Conservation (phyloP, 768 basidiomycete genomes). For the Leccinum subgranulosum region DNA sequence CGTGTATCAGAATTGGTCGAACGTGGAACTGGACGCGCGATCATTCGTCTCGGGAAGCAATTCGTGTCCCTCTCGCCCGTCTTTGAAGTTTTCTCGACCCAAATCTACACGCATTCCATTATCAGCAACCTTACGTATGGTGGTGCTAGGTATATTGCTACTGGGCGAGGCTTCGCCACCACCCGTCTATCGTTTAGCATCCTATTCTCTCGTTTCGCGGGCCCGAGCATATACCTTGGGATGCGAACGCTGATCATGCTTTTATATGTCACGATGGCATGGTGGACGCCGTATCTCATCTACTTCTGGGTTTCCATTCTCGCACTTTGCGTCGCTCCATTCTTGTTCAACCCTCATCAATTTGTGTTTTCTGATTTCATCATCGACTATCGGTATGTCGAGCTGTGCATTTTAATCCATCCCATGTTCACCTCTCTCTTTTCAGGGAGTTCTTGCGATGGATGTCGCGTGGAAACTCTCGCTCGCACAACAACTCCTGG, state of each 20-base stretch:
- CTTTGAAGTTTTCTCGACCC: conserved; percentile 97
- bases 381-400: conserved; percentile 82
- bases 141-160: conserved; percentile 97
- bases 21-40: conserved; percentile 88
- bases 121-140: conserved; percentile 96
- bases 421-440: neutral
- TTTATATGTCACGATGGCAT: conserved; percentile 87
- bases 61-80: conserved; percentile 91
- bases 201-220: conserved; percentile 96
- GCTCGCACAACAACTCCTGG: conserved; percentile 98
- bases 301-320: conserved; percentile 98
- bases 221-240: conserved; percentile 96
- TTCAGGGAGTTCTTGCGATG: conserved; percentile 93
- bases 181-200: conserved; percentile 93
- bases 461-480: conserved; percentile 99
- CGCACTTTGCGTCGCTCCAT: conserved; percentile 90
- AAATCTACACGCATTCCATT: conserved; percentile 98
- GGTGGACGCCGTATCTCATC: conserved; percentile 90
- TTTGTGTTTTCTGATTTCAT: conserved; percentile 97
- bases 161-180: conserved; percentile 98
- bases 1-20: conserved; percentile 77
- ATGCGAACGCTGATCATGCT: conserved; percentile 90
- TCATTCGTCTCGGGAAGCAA: conserved; percentile 90
- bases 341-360: conserved; percentile 99
- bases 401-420: neutral